phyloP scores from a whole-genome alignment of 192 early-diverging fungal species.

The Podila horticola region DNA sequence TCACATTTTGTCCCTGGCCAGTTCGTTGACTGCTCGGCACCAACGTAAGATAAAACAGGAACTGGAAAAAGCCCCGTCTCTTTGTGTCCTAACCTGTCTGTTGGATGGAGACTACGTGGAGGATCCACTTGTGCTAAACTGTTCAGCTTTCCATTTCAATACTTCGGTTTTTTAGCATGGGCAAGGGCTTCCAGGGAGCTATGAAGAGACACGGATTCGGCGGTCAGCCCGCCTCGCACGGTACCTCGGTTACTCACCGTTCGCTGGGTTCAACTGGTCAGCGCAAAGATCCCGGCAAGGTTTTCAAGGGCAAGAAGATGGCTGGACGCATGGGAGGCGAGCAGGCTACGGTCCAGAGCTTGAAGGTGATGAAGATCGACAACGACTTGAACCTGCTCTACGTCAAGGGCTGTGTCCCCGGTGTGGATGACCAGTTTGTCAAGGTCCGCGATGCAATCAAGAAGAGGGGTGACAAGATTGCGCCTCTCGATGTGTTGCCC shows the following conservation, averaged over 20 bases:
- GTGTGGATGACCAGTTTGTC: constrained; percentile 86
- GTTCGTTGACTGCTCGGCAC: constrained; percentile 90
- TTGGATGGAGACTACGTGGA: neutral
- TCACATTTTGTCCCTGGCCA: constrained; percentile 96
- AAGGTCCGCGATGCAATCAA: constrained; percentile 89
- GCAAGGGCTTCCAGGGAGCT: constrained; percentile 95
- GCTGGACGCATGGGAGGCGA: constrained; percentile 94
- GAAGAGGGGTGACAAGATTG: constrained; percentile 70
- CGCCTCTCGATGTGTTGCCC: constrained; percentile 67
- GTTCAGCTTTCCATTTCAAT: neutral
- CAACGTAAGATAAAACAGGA: constrained; percentile 64
- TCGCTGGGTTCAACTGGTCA: constrained; percentile 90
- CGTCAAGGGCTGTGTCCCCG: constrained; percentile 93
- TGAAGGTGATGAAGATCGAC: constrained; percentile 91
- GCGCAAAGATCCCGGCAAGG: constrained; percentile 84
- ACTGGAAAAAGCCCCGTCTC: neutral
- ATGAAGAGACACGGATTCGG: constrained; percentile 98
- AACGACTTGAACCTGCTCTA: constrained; percentile 87
- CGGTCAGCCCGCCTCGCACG: constrained; percentile 94
- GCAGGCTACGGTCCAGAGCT: constrained; percentile 79
- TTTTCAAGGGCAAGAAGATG: constrained; percentile 99
- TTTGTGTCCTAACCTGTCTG: neutral
- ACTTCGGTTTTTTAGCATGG: constrained; percentile 62
- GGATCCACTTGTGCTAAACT: neutral
- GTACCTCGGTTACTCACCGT: constrained; percentile 90